A percentile compares a stretch with the other conserved stretches of the same genome.
phyloP scores from a whole-genome alignment of 768 basidiomycete genomes.

The Leccinum broughii region DNA sequence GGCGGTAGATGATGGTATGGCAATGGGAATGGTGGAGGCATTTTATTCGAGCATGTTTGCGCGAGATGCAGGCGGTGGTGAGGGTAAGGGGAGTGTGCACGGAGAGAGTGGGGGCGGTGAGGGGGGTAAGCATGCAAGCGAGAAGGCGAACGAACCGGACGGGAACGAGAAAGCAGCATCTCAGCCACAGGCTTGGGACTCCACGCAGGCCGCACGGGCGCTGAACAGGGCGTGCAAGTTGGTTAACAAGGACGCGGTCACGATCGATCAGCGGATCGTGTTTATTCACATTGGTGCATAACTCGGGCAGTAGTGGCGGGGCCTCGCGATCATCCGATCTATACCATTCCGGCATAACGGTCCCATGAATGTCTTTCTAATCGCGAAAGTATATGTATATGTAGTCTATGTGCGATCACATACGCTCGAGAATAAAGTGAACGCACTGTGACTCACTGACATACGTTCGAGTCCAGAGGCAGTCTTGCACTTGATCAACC shows the following conservation, averaged over 20 bases:
- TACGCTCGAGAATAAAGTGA: no score
- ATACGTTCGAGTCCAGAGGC: no score
- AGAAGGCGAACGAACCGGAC: background rate
- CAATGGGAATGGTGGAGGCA: slow-evolving; percentile 16
- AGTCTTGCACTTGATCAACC: no score
- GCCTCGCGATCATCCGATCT: no score
- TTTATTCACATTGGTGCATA: slow-evolving; percentile 28
- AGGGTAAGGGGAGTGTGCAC: background rate
- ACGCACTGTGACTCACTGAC: no score
- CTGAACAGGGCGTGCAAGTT: slow-evolving; percentile 23
- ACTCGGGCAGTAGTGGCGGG: background rate
- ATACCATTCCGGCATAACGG: no score
- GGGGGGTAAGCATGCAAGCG: background rate
- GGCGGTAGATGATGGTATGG: slow-evolving; percentile 29
- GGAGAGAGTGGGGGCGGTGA: background rate
- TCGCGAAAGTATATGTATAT: no score
- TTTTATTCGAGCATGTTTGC: slow-evolving; percentile 25
- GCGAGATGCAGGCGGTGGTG: background rate
- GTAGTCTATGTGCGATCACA: no score
- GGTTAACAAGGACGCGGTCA: slow-evolving; percentile 20
- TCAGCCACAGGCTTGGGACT: slow-evolving; percentile 5
- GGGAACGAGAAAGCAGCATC: background rate
- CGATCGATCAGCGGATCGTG: slow-evolving; percentile 30
- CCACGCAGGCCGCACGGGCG: slow-evolving; percentile 20
- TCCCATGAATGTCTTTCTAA: no score